Base-by-base conservation (phyloP, 1,284 basidiomycete species). In the Leccinum fuscescens region DNA sequence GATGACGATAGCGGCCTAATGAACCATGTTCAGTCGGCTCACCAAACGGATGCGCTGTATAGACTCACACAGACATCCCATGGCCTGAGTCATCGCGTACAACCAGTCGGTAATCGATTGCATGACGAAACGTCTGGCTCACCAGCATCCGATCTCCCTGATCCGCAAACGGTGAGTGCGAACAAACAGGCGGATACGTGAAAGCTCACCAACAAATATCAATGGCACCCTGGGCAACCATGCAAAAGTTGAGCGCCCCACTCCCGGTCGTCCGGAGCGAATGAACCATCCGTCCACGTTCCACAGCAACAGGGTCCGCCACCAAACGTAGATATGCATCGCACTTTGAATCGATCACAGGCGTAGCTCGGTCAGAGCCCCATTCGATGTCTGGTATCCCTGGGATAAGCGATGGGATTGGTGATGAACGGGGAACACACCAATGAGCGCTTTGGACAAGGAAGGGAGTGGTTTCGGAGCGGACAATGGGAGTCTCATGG, bases 111-210 rank as follows among this genome's bases (percentile, higher is more conserved):
- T 52, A 33, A 29, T 48, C 22, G 46, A 35, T 22, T 1, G 15
- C 4, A 55, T 11, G 27, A 55, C n/a, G 42, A 11, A 50, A 44
- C 2, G 31, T 6, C 7, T 1, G 3, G 63, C 81, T 68, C 60
- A 82, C 83, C 90, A 93, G 72, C 91, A 93, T 4, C 94, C 94
- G 57, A 95, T 92, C 77, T 96, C 94, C 91, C 92, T 94, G 54
- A 3, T 17, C 31, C 8, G 9, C 24, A 20, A 2, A 31, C 29
- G 1, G 24, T 70, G 9, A 69, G 49, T 20, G 33, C 5, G 6
- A 7, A 27, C 14, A 15, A 12, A 33, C 5, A 11, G 33, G 54
- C 7, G 6, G 24, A 3, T 9, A n/a, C n/a, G 65, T 60, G 14
- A 11, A 4, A 7, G 71, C 82, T 64, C 63, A 92, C 91, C 92